phyloP scores from a whole-genome alignment of 345 rosid species.

The Euclidium syriacum region DNA sequence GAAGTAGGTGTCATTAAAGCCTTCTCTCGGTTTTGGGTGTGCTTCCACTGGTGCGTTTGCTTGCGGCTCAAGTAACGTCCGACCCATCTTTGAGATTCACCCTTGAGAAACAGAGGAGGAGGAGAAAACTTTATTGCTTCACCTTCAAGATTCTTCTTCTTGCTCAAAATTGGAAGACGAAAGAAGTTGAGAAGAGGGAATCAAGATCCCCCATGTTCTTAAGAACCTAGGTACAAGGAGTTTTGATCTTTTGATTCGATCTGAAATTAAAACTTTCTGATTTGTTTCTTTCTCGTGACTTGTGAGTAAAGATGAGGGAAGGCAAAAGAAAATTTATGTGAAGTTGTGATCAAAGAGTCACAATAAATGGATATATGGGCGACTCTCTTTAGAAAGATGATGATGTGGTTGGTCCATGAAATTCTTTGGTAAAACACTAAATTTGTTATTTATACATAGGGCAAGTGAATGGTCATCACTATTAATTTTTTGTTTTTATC shows the following conservation, averaged over 20 bases:
- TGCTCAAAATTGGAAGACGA: background rate
- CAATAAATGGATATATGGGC: conserved; percentile 20
- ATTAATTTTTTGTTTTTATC: conserved; percentile 9
- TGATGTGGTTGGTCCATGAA: conserved; percentile 22
- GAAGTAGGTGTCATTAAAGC: conserved; percentile 33
- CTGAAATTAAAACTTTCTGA: background rate
- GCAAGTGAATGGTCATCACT: conserved; percentile 23
- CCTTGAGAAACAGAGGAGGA: conserved; percentile 4
- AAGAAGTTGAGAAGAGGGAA: background rate
- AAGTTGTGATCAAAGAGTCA: conserved; percentile 9
- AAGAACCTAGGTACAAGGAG: background rate
- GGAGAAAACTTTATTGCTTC: background rate
- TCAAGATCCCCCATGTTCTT: conserved; percentile 1
- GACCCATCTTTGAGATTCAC: conserved; percentile 16
- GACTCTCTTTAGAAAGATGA: conserved; percentile 1
- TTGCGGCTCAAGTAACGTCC: conserved; percentile 22
- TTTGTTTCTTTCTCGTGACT: conserved; percentile 22
- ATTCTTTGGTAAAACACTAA: background rate
- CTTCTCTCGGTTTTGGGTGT: conserved; percentile 17
- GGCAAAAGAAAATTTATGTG: background rate
- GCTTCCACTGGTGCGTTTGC: conserved; percentile 12
- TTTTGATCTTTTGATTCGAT: conserved; percentile 2
- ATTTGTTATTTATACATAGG: conserved; percentile 2
- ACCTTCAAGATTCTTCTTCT: conserved; percentile 14
- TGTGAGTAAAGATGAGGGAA: conserved; percentile 12